Evolutionary conservation across 164 flowering plant species (phyloP), one percentile per base, ranked within the genome.

Genomic region (Amborella trichopoda): DNA sequence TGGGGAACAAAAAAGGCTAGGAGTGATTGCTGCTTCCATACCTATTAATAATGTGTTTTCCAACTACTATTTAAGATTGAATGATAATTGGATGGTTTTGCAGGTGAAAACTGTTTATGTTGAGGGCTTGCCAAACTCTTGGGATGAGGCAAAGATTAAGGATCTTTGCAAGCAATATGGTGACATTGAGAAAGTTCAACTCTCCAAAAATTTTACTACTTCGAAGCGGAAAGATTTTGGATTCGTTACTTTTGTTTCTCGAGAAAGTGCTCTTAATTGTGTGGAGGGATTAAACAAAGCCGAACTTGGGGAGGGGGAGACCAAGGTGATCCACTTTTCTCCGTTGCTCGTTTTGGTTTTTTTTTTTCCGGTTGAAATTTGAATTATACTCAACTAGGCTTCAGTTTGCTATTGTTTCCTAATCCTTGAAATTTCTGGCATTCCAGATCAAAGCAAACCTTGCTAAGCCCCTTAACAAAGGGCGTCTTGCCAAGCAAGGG

Each of bases 231-330:
- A 59, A 56, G 65, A 71, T 46, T 67, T 67, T 67, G 72, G 72
- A 24, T 71, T 67, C 47, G 28, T 71, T 41, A 48, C 63, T 6
- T 71, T 67, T 32, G 26, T 44, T 18, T 58, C 71, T 46, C 67
- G 63, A 34, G 75, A 71, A 58, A 67, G 62, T 52, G 72, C 75
- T 8, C n/a, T 61, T 37, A 67, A 71, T 46, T 71, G 75, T 40
- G 50, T 67, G 33, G 69, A 59, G 30, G 72, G 67, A 25, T 61
- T 71, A 26, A 65, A 67, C 20, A 59, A 20, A 53, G 46, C 63
- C 25, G 50, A 56, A 43, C 48, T 64, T 49, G 65, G 54, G 26
- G 71, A 59, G 34, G 67, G 67, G 23, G 60, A 70, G 28, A 32
- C 28, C 41, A 63, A 66, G 66, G 74, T 70, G 42, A 24, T 39